Conservation (phyloP, 192 early-diverging fungal species). For the Coemansia sp. region DNA sequence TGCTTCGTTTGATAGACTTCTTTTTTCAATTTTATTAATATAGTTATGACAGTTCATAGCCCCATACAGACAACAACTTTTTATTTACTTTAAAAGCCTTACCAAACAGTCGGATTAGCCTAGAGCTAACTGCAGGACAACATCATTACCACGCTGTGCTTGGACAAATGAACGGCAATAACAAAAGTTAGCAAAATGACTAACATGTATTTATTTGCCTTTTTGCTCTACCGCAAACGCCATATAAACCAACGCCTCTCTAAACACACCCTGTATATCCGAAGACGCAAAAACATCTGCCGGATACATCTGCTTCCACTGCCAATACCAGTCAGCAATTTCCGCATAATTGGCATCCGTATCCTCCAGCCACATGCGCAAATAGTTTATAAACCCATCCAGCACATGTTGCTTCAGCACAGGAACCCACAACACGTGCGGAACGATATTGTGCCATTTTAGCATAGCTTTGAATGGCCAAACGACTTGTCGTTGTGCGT, state of each 20-base stretch:
- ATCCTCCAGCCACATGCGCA: slow-evolving; percentile 40
- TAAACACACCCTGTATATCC: slow-evolving; percentile 33
- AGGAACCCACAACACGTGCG: slow-evolving; percentile 27
- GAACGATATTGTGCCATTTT: slow-evolving; percentile 36
- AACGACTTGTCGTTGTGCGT: slow-evolving; percentile 24
- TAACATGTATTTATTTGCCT: neutral
- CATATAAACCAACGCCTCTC: slow-evolving; percentile 36
- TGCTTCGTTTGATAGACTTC: neutral
- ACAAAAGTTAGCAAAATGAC: no score
- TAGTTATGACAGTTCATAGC: no score
- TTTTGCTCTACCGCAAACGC: slow-evolving; percentile 16
- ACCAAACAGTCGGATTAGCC: no score
- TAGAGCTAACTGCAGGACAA: no score
- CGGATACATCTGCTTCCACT: slow-evolving; percentile 44
- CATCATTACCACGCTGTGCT: no score
- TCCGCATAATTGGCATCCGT: slow-evolving; percentile 40
- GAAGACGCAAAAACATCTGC: slow-evolving; percentile 13
- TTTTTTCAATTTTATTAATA: slow-evolving; percentile 1
- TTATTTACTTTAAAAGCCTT: no score
- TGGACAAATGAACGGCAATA: no score
- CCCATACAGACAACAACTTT: no score
- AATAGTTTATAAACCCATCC: slow-evolving; percentile 23
- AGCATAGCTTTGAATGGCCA: slow-evolving; percentile 44
- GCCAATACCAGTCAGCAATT: slow-evolving; percentile 55
- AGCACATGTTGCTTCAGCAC: slow-evolving; percentile 20